phyloP scores from a whole-genome alignment of 73 alveolate genomes.

The Symbiodinium pilosum region DNA sequence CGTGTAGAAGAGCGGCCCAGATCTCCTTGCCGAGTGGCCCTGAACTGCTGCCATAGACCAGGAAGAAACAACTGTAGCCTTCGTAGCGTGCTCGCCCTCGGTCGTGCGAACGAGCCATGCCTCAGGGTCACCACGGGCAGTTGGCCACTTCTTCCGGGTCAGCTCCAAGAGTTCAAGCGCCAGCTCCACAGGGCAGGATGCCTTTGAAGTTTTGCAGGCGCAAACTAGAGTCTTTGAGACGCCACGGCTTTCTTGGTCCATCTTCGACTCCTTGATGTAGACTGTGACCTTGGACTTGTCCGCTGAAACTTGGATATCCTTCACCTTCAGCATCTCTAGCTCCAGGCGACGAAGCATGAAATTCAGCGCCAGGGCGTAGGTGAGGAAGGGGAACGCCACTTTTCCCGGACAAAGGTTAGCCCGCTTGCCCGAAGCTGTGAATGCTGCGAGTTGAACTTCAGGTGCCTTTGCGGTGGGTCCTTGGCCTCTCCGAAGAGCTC shows the following conservation, averaged over 20 bases:
- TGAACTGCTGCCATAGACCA: neutral
- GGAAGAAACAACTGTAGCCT: neutral
- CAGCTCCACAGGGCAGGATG: neutral
- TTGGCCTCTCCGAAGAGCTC: neutral
- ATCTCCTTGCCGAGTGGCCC: neutral
- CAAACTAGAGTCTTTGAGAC: neutral
- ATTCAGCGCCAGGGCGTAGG: neutral
- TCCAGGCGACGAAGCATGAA: neutral
- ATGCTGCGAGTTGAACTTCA: neutral
- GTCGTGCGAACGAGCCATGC: neutral
- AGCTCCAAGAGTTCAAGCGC: neutral
- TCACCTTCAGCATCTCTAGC: neutral
- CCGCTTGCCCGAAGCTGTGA: neutral
- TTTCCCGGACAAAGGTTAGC: neutral
- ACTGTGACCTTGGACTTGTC: neutral
- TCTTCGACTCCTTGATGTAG: neutral
- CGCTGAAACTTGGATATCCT: neutral
- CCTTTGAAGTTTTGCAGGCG: neutral
- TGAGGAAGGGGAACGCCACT: neutral
- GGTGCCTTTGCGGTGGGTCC: neutral
- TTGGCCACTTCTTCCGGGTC: neutral
- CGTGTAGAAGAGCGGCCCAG: neutral
- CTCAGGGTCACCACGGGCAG: neutral
- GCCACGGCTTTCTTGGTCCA: neutral
- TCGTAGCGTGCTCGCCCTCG: neutral